These are phyloP conservation scores for Ustilago xerochloae DNA, from an alignment of 1,284 basidiomycete genomes.

Conservation along the genomic window DNA sequence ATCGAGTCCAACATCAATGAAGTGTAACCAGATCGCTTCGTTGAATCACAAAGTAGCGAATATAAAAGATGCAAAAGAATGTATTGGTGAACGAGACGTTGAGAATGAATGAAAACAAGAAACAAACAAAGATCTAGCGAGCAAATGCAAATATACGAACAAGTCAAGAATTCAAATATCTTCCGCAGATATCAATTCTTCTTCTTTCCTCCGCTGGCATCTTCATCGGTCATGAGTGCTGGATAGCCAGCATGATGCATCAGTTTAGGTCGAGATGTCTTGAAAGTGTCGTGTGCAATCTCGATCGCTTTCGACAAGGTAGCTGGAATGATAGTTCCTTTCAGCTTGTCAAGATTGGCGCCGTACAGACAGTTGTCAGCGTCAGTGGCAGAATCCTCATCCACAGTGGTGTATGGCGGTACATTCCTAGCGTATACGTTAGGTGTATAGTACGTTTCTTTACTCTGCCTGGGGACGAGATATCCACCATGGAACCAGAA, in stretches of 20 bases:
- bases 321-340: slow-evolving; percentile 16
- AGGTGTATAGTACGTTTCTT: slow-evolving; percentile 36
- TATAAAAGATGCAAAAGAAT: not conserved
- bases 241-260: slow-evolving; percentile 19
- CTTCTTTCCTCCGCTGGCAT: not conserved
- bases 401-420: slow-evolving; percentile 26
- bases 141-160: not conserved
- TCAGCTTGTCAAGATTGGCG: slow-evolving; percentile 36
- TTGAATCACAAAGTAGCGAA: no score
- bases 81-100: not conserved
- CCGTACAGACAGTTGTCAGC: slow-evolving; percentile 35
- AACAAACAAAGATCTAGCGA: not conserved
- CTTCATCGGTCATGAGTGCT: not conserved
- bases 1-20: no score
- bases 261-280: slow-evolving; percentile 11
- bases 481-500: slow-evolving; percentile 45
- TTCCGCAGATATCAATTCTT: not conserved
- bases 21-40: no score
- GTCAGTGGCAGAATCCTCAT: slow-evolving; percentile 6
- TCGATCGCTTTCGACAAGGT: slow-evolving; percentile 17
- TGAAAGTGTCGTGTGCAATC: slow-evolving; percentile 33
- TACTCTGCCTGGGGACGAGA: slow-evolving; percentile 9
- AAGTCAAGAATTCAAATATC: no score
- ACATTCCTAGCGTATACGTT: slow-evolving; percentile 37
- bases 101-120: not conserved